A percentile compares a stretch with the other conserved stretches of the same genome.
Evolutionary conservation across 306 rosid species (phyloP).

Genomic region (Vicia sativa): DNA sequence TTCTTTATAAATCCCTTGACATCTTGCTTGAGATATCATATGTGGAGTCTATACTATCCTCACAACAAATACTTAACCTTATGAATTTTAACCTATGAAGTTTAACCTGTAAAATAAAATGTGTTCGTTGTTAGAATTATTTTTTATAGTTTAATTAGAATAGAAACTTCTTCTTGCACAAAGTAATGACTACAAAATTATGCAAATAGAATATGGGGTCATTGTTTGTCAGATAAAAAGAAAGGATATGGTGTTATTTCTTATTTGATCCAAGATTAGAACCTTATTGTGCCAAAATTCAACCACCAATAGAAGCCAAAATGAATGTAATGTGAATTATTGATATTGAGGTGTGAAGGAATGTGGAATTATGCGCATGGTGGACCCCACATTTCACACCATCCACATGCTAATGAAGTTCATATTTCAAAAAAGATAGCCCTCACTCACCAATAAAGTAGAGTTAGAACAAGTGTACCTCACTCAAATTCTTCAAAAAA

Average conservation of each 20-base stretch:
- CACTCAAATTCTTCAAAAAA: slow-evolving; percentile 5
- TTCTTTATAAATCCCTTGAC: too few species aligned
- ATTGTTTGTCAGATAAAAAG: background rate
- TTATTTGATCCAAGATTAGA: slow-evolving; percentile 8
- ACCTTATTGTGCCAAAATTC: slow-evolving; percentile 19
- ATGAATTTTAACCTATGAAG: too few species aligned
- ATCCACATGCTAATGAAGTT: slow-evolving; percentile 39
- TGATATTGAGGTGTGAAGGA: slow-evolving; percentile 18
- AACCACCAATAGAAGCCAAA: slow-evolving; percentile 23
- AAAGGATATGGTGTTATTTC: background rate
- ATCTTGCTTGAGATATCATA: too few species aligned
- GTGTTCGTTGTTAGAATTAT: too few species aligned
- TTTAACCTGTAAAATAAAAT: too few species aligned
- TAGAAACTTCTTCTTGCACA: background rate
- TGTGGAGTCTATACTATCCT: too few species aligned
- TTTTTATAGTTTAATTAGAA: too few species aligned
- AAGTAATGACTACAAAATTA: background rate
- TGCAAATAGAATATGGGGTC: slow-evolving; percentile 3
- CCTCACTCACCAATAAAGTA: background rate
- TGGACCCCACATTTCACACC: slow-evolving; percentile 32
- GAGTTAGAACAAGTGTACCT: background rate
- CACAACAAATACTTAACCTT: too few species aligned
- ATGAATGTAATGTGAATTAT: slow-evolving; percentile 29
- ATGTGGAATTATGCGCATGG: background rate
- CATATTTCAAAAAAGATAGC: slow-evolving; percentile 28